Percentiles rank a stretch among this genome's conserved stretches.
Evolutionary conservation across 2,329 filamentous ascomycete species (phyloP).

Genomic region (Paecilomyces dactylethromorphus): DNA sequence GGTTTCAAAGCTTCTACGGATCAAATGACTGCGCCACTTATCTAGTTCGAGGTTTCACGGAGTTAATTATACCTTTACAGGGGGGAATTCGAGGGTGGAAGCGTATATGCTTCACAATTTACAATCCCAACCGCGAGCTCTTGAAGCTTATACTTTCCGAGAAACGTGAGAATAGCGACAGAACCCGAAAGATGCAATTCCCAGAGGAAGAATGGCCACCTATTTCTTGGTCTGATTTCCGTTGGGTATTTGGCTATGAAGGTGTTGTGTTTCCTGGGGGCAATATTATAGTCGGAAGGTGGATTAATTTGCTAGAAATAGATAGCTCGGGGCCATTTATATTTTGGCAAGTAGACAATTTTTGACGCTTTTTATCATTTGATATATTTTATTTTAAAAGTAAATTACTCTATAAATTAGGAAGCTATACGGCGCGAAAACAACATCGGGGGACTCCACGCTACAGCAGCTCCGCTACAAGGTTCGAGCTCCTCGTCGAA

Average conservation of each 20-base stretch:
- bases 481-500: too few species aligned
- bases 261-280: slow-evolving; percentile 42
- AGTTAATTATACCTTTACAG: slow-evolving; percentile 18
- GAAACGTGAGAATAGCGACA: slow-evolving; percentile 7
- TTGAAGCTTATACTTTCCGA: slow-evolving; percentile 12
- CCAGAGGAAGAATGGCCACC: slow-evolving; percentile 11
- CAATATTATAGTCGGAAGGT: slow-evolving; percentile 44
- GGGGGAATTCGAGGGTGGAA: slow-evolving; percentile 28
- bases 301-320: slow-evolving; percentile 27
- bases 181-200: neutral
- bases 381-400: too few species aligned
- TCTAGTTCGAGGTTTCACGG: slow-evolving; percentile 28
- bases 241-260: slow-evolving; percentile 41
- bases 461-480: too few species aligned
- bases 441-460: too few species aligned
- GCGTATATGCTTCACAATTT: slow-evolving; percentile 32
- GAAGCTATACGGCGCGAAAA: too few species aligned
- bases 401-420: too few species aligned
- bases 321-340: slow-evolving; percentile 22
- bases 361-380: too few species aligned
- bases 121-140: slow-evolving; percentile 14
- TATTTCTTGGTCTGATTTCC: slow-evolving; percentile 14
- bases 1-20: slow-evolving; percentile 13
- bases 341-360: slow-evolving; percentile 16
- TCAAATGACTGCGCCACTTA: slow-evolving; percentile 6